Percentiles rank a stretch among this genome's conserved stretches.
These are phyloP conservation scores for Rhodosporidiobolus odoratus DNA, from an alignment of 768 basidiomycete genomes.

Conservation along the genomic window DNA sequence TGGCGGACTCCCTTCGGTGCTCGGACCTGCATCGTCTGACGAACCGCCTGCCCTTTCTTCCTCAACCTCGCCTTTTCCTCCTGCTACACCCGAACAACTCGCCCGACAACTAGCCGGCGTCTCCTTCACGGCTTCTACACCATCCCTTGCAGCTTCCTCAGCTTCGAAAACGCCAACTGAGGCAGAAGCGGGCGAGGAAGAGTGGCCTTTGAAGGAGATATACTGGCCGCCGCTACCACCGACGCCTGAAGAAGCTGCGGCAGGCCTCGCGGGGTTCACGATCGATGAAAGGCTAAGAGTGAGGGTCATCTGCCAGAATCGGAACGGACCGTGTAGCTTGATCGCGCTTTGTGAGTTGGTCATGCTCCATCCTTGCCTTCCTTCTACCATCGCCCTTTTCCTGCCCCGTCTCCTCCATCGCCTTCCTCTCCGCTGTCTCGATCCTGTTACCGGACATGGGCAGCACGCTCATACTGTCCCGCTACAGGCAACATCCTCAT, in stretches of 20 bases:
- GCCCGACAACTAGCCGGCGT: background rate
- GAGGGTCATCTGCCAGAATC: conserved; percentile 37
- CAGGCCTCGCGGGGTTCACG: background rate
- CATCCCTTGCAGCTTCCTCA: background rate
- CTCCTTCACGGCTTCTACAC: background rate
- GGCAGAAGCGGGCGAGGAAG: conserved; percentile 10
- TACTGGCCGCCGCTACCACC: conserved; percentile 29
- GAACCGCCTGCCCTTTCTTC: no score
- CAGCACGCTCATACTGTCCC: no score
- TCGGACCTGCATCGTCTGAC: no score
- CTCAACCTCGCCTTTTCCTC: background rate
- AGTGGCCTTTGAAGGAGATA: conserved; percentile 29
- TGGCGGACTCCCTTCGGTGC: no score
- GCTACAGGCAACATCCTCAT: conserved; percentile 78
- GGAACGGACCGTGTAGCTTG: conserved; percentile 74
- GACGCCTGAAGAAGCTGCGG: background rate
- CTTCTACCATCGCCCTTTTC: background rate
- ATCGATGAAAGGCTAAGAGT: conserved; percentile 1
- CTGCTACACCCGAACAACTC: conserved; percentile 1
- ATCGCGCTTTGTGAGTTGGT: conserved; percentile 77
- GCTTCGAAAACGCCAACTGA: background rate
- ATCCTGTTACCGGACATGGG: background rate
- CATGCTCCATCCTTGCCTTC: conserved; percentile 17
- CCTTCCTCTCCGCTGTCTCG: no score
- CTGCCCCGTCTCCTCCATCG: background rate